Conservation (phyloP, 169 alveolate species). For the Plasmodium falciparum region DNA sequence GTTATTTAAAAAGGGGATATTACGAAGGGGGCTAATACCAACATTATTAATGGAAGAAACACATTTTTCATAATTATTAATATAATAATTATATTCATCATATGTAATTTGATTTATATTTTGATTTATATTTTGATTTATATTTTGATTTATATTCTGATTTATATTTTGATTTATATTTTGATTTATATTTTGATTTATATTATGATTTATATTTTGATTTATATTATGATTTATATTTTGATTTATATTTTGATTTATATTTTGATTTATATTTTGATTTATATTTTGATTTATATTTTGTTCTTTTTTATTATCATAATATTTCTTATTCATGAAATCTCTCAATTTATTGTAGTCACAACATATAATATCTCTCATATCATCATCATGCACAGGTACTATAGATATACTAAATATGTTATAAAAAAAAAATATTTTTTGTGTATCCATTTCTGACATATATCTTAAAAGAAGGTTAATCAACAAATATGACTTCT, state of each 20-base stretch:
- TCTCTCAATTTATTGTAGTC: conserved; percentile 16
- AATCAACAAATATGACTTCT: conserved; percentile 1
- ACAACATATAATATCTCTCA: conserved; percentile 7
- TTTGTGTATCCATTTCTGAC: neutral
- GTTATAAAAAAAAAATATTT: neutral
- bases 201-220: neutral
- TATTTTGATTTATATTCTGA: no score
- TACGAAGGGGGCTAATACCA: neutral
- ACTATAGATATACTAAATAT: conserved; percentile 20
- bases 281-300: neutral
- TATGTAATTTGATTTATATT: neutral
- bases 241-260: neutral
- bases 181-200: conserved; percentile 1
- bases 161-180: neutral
- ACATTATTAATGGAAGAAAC: neutral
- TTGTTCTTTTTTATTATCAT: neutral
- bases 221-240: no score
- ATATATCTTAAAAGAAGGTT: conserved; percentile 45
- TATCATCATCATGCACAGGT: conserved; percentile 6
- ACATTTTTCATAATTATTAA: neutral
- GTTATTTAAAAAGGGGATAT: conserved; percentile 11
- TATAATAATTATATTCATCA: neutral
- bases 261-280: neutral
- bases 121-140: neutral
- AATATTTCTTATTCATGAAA: neutral